Percentiles rank a stretch among this genome's conserved stretches.
Evolutionary conservation across 345 rosid genomes (phyloP).

Genomic region (Theobroma cacao): DNA sequence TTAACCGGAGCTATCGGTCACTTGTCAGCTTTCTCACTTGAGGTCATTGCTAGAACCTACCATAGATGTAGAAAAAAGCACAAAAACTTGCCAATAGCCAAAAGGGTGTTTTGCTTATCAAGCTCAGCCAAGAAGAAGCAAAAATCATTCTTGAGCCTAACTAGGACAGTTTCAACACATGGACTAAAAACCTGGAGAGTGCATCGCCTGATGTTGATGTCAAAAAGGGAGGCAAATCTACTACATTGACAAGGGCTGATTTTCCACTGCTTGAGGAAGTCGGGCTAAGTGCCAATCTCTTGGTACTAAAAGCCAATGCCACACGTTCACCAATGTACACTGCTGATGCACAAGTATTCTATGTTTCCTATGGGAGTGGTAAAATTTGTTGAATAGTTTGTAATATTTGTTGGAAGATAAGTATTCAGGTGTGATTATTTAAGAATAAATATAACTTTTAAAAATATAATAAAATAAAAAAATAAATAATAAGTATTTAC

Average conservation of each 20-base stretch:
- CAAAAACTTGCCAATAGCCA: constrained; percentile 20
- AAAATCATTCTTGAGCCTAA: background rate
- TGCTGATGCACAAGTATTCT: constrained; percentile 7
- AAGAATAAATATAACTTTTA: too few relatives aligned
- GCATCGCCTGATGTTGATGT: constrained; percentile 15
- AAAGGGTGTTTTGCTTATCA: constrained; percentile 14
- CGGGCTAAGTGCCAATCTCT: constrained; percentile 18
- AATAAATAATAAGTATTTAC: too few relatives aligned
- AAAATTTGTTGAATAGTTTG: too few relatives aligned
- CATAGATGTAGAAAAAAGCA: constrained; percentile 9
- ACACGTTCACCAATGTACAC: constrained; percentile 17
- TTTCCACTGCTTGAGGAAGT: constrained; percentile 25
- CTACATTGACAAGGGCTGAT: background rate
- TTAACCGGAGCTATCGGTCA: constrained; percentile 20
- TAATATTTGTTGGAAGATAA: too few relatives aligned
- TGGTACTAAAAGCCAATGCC: constrained; percentile 23
- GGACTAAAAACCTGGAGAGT: constrained; percentile 14
- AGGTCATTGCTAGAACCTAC: constrained; percentile 17
- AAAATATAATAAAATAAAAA: too few relatives aligned
- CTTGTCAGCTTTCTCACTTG: constrained; percentile 27
- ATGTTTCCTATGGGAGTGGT: constrained; percentile 24
- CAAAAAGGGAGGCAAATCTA: constrained; percentile 13
- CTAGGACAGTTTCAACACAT: background rate
- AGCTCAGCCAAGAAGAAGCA: constrained; percentile 16
- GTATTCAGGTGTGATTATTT: too few relatives aligned